Conservation (phyloP, 441 rosid species). For the Isatis lusitanica region DNA sequence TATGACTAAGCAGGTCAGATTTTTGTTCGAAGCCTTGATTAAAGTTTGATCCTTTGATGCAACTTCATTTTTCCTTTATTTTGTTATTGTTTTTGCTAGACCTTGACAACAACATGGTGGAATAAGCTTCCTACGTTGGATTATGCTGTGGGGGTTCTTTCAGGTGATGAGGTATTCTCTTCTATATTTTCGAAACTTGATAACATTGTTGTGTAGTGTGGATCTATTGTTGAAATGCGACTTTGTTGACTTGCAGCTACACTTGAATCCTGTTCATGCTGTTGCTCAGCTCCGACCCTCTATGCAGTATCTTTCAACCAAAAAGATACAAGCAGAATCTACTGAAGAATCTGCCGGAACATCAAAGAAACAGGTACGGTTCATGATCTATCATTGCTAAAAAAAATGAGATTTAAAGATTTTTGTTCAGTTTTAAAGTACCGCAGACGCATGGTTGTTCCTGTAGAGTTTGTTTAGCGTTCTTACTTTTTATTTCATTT, state of each 20-base stretch:
- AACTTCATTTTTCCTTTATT: neutral
- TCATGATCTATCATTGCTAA: conserved; percentile 3
- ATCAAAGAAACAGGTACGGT: conserved; percentile 65
- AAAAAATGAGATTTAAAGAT: conserved; percentile 1
- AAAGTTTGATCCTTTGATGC: conserved; percentile 16
- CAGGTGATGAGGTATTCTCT: conserved; percentile 65
- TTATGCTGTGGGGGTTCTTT: conserved; percentile 74
- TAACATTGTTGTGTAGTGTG: conserved; percentile 16
- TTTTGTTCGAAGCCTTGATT: conserved; percentile 14
- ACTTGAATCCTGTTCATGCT: conserved; percentile 82
- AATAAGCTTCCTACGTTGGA: conserved; percentile 43
- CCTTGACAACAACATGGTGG: conserved; percentile 62
- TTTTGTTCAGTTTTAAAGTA: neutral
- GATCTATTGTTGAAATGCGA: conserved; percentile 8
- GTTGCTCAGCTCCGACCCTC: conserved; percentile 89
- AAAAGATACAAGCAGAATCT: conserved; percentile 41
- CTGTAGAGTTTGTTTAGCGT: neutral
- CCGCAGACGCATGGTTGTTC: neutral
- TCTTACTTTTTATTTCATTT: neutral
- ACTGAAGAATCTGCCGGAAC: conserved; percentile 46
- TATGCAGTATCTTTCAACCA: conserved; percentile 45
- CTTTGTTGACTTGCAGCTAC: conserved; percentile 54
- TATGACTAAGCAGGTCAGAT: conserved; percentile 64
- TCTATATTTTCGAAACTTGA: conserved; percentile 8
- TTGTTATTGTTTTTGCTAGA: conserved; percentile 39